Conservation (phyloP, 2,329 filamentous ascomycete genomes). For the Akanthomyces muscarius region DNA sequence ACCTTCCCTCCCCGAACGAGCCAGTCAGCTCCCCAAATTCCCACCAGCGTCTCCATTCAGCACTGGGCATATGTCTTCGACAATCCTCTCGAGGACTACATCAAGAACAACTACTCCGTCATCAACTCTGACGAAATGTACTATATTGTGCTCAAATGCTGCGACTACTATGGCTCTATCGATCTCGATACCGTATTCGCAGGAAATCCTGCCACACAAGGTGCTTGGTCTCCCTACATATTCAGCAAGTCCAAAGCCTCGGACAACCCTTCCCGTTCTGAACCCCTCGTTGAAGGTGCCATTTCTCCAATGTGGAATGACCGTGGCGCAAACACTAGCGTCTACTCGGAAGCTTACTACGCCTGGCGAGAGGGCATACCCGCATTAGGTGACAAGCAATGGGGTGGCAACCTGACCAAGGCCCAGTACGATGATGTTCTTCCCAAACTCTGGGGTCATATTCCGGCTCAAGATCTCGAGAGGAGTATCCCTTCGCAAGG, state of each 20-base stretch:
- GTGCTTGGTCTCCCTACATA: no score
- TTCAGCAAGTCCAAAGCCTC: no score
- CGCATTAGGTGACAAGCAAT: constrained; percentile 25
- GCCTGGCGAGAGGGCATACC: constrained; percentile 22
- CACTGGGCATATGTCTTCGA: constrained; percentile 33
- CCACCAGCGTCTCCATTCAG: constrained; percentile 18
- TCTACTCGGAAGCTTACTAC: constrained; percentile 22
- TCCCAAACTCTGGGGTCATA: no score
- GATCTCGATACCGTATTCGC: no score
- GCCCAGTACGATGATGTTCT: constrained; percentile 18
- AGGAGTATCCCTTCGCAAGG: no score
- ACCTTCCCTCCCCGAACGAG: constrained; percentile 27
- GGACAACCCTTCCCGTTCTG: no score
- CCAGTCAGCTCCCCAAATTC: no score
- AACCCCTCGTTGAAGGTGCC: no score
- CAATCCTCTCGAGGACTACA: constrained; percentile 21
- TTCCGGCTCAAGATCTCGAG: no score
- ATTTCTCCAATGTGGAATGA: constrained; percentile 37
- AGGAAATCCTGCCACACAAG: no score
- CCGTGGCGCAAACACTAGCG: constrained; percentile 21
- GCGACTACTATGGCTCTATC: constrained; percentile 37
- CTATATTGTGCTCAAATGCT: constrained; percentile 31
- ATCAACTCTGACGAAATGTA: constrained; percentile 24
- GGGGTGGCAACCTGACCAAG: constrained; percentile 22
- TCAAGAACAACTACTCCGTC: constrained; percentile 23